Conservation (phyloP, 2,329 filamentous ascomycete species). For the Aspergillus thermomutatus region DNA sequence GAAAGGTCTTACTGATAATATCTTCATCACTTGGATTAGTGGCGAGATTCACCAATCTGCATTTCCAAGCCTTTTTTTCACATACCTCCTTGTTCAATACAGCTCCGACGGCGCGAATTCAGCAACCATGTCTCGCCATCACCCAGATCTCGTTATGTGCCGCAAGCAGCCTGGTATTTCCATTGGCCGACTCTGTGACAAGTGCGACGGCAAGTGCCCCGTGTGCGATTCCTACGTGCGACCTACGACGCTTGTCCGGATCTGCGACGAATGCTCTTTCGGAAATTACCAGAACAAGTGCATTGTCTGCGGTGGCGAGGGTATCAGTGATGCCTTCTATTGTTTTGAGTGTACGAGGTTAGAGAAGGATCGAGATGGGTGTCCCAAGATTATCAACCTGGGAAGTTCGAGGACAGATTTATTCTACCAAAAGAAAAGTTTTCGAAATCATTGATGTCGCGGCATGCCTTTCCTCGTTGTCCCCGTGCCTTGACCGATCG, state of each 20-base stretch:
- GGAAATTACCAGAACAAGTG: slow-evolving; percentile 99
- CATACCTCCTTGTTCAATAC: not conserved
- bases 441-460: slow-evolving; percentile 40
- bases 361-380: slow-evolving; percentile 95
- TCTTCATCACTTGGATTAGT: not conserved
- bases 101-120: not conserved
- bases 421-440: slow-evolving; percentile 68
- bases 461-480: slow-evolving; percentile 2
- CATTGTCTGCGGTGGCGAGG: slow-evolving; percentile 96
- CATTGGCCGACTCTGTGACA: slow-evolving; percentile 98
- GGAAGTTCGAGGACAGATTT: slow-evolving; percentile 94
- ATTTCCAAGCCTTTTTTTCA: not conserved
- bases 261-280: slow-evolving; percentile 99
- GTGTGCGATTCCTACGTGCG: slow-evolving; percentile 99
- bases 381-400: slow-evolving; percentile 98
- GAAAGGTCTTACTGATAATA: not conserved
- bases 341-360: slow-evolving; percentile 97
- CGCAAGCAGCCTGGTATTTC: slow-evolving; percentile 97
- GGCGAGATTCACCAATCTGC: not conserved
- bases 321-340: slow-evolving; percentile 97
- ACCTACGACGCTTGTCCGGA: slow-evolving; percentile 92
- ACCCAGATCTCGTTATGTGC: slow-evolving; percentile 99
- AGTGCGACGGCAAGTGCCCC: slow-evolving; percentile 99
- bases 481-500: slow-evolving; percentile 7
- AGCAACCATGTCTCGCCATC: slow-evolving; percentile 79